phyloP scores from a whole-genome alignment of 352 stramenopile genomes.

The Phytophthora rubi region DNA sequence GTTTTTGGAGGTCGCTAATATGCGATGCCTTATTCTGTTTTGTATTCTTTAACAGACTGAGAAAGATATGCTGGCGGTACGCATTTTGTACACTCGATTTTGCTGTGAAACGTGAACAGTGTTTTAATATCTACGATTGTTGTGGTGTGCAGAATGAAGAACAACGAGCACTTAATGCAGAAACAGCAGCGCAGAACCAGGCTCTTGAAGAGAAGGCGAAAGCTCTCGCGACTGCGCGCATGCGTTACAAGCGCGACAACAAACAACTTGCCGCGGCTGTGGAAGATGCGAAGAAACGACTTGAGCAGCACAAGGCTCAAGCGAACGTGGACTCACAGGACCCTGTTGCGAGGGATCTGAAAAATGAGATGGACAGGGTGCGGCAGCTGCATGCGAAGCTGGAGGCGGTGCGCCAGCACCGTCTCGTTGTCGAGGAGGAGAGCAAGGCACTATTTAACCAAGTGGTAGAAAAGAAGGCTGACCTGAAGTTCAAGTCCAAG shows the following conservation, averaged over 20 bases:
- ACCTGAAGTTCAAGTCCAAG: slow-evolving; percentile 91
- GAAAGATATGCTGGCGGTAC: slow-evolving; percentile 86
- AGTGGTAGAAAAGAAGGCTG: slow-evolving; percentile 90
- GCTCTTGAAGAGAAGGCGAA: slow-evolving; percentile 89
- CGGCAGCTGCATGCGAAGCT: slow-evolving; percentile 85
- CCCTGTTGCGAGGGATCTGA: slow-evolving; percentile 81
- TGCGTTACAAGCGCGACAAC: slow-evolving; percentile 91
- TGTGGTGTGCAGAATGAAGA: slow-evolving; percentile 78
- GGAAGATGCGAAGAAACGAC: slow-evolving; percentile 82
- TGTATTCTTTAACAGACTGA: slow-evolving; percentile 62
- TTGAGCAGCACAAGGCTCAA: slow-evolving; percentile 84
- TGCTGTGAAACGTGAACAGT: neutral
- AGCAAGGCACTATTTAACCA: slow-evolving; percentile 91
- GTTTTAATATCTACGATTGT: slow-evolving; percentile 1
- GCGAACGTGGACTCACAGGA: slow-evolving; percentile 76
- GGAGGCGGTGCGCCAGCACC: slow-evolving; percentile 85
- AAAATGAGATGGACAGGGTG: slow-evolving; percentile 88
- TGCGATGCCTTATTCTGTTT: slow-evolving; percentile 9
- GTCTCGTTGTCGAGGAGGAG: slow-evolving; percentile 86
- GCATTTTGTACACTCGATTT: slow-evolving; percentile 11
- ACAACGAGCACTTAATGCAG: slow-evolving; percentile 83
- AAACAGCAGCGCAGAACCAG: slow-evolving; percentile 85
- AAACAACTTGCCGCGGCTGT: slow-evolving; percentile 76
- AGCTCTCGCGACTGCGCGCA: slow-evolving; percentile 81
- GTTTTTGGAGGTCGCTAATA: neutral